A percentile compares a stretch with the other conserved stretches of the same genome.
Evolutionary conservation across 257 asterid species (phyloP).

Genomic region (Jacaranda copaia): DNA sequence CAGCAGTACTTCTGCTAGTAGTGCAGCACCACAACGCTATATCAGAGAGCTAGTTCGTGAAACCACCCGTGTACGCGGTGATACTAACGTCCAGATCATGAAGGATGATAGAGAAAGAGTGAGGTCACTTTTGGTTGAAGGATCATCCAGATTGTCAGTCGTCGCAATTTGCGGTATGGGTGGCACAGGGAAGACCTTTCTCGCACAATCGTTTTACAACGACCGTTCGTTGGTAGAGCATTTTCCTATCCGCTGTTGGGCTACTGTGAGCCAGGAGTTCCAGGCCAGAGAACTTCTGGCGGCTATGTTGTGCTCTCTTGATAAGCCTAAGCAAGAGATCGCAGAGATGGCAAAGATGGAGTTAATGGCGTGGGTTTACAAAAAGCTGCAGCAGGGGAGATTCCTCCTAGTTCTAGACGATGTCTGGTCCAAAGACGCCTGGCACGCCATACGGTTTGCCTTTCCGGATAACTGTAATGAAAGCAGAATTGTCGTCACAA

Average conservation of each 20-base stretch:
- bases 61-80: too few relatives aligned
- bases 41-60: background rate
- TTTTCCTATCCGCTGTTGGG: background rate
- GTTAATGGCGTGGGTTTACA: background rate
- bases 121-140: background rate
- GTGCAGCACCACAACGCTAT: too few relatives aligned
- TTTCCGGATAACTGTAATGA: background rate
- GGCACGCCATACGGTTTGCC: background rate
- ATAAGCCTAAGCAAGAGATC: background rate
- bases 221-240: background rate
- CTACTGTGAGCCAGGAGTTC: background rate
- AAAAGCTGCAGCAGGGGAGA: background rate
- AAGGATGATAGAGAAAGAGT: background rate
- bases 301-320: background rate
- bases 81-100: background rate
- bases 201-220: too few relatives aligned
- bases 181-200: too few relatives aligned
- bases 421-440: constrained; percentile 1
- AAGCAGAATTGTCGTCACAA: constrained; percentile 28
- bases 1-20: background rate
- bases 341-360: background rate
- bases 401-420: constrained; percentile 22
- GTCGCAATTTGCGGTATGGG: too few relatives aligned
- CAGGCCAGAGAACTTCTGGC: background rate
- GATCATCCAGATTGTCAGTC: too few relatives aligned